Evolutionary conservation across 2,329 filamentous ascomycete species (phyloP).

Genomic region (Tolypocladium album): DNA sequence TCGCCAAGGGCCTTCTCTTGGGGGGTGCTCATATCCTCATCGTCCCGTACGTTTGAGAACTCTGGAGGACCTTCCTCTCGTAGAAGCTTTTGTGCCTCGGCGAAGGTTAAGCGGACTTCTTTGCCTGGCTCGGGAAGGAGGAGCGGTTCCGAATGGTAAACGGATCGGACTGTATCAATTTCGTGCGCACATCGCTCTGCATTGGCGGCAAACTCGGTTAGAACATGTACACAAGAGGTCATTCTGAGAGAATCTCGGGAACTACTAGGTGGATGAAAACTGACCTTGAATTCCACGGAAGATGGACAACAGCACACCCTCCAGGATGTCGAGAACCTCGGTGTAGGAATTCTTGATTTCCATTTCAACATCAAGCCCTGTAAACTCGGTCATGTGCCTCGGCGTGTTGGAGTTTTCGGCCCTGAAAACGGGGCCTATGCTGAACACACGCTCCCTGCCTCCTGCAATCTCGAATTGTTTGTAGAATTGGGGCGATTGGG

Average conservation of each 20-base stretch:
- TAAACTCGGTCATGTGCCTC: conserved; percentile 81
- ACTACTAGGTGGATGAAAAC: no score
- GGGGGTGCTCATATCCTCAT: conserved; percentile 70
- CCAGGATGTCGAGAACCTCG: conserved; percentile 63
- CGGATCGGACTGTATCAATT: conserved; percentile 59
- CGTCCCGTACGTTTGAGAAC: conserved; percentile 56
- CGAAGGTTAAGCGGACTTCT: conserved; percentile 66
- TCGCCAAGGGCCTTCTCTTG: conserved; percentile 84
- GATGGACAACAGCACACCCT: conserved; percentile 66
- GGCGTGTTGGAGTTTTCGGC: conserved; percentile 82
- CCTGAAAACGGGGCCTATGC: conserved; percentile 72
- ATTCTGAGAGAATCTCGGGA: no score
- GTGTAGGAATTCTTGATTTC: conserved; percentile 71
- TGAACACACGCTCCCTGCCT: conserved; percentile 66
- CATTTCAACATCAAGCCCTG: conserved; percentile 83
- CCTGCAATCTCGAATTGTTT: conserved; percentile 81
- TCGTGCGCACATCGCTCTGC: conserved; percentile 53
- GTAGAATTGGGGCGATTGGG: conserved; percentile 76
- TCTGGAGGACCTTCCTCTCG: conserved; percentile 62
- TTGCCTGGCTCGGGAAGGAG: conserved; percentile 64
- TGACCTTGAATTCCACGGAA: conserved; percentile 52
- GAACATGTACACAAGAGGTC: no score
- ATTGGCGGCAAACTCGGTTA: not conserved
- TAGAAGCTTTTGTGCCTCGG: conserved; percentile 67
- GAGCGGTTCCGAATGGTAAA: conserved; percentile 71